Evolutionary conservation across 139 green algal genomes (phyloP).

Genomic region (Chlorella sp.): DNA sequence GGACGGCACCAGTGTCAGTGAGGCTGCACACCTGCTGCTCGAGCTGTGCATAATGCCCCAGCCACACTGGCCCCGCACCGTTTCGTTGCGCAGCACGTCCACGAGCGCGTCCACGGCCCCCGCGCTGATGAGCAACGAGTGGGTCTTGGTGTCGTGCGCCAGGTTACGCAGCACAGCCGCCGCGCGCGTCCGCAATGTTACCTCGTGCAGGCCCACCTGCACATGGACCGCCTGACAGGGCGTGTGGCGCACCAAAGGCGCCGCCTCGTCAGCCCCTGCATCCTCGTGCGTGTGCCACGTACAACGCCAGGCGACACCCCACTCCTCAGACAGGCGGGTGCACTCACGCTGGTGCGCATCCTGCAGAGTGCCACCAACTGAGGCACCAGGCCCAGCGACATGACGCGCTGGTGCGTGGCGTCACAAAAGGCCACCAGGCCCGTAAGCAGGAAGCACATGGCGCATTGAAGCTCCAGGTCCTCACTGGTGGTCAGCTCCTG

Average conservation of each 20-base stretch:
- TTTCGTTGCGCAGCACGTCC: conserved; percentile 28
- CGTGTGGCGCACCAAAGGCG: too few relatives aligned
- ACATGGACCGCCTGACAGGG: neutral
- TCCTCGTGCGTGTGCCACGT: too few relatives aligned
- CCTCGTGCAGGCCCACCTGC: neutral
- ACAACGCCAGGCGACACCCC: too few relatives aligned
- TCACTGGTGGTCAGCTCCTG: neutral
- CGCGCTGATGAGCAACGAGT: conserved; percentile 23
- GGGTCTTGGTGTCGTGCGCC: conserved; percentile 30
- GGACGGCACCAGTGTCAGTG: too few relatives aligned
- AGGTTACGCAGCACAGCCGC: conserved; percentile 41
- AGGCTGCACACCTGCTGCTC: neutral
- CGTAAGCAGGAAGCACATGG: conserved; percentile 35
- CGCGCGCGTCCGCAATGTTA: conserved; percentile 24
- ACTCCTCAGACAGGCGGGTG: too few relatives aligned
- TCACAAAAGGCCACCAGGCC: conserved; percentile 26
- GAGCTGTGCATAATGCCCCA: too few relatives aligned
- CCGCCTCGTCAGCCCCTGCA: too few relatives aligned
- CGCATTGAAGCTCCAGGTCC: conserved; percentile 14
- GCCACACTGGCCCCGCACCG: too few relatives aligned
- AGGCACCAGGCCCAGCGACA: conserved; percentile 10
- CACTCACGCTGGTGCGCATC: neutral
- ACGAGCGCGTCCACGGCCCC: conserved; percentile 35
- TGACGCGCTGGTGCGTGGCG: conserved; percentile 19
- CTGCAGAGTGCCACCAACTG: conserved; percentile 7